phyloP scores from a whole-genome alignment of 306 rosid species.

The Senna tora region DNA sequence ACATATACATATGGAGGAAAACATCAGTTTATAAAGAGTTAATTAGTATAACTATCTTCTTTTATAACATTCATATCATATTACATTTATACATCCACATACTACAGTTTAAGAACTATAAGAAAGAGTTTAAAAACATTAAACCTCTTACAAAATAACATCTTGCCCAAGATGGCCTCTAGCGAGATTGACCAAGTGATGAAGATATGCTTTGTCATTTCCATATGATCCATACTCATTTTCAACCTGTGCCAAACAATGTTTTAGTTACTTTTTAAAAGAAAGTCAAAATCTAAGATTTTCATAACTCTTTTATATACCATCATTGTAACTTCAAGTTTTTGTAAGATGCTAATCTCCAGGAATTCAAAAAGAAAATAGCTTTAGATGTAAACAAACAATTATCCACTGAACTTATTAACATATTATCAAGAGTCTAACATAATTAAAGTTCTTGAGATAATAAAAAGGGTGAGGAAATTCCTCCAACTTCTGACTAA shows the following conservation, averaged over 20 bases:
- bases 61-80: not conserved
- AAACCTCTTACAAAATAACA: slow-evolving; percentile 70
- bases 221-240: slow-evolving; percentile 93
- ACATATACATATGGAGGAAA: not conserved
- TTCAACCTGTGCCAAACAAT: slow-evolving; percentile 74
- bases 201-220: slow-evolving; percentile 79
- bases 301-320: slow-evolving; percentile 10
- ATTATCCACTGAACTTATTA: slow-evolving; percentile 6
- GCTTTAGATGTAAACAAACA: slow-evolving; percentile 9
- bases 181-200: slow-evolving; percentile 68
- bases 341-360: slow-evolving; percentile 14
- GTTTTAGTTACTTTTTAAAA: slow-evolving; percentile 22
- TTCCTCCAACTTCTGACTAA: slow-evolving; percentile 28
- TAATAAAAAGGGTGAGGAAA: slow-evolving; percentile 23
- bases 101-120: slow-evolving; percentile 27
- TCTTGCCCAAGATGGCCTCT: slow-evolving; percentile 79
- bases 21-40: not conserved
- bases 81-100: slow-evolving; percentile 7
- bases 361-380: slow-evolving; percentile 27
- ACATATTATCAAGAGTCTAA: not conserved
- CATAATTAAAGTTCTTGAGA: slow-evolving; percentile 20
- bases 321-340: slow-evolving; percentile 22
- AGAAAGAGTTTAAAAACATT: slow-evolving; percentile 35
- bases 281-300: slow-evolving; percentile 22
- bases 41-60: slow-evolving; percentile 9